Conservation (phyloP, 805 yeast species). For the Nakazawaea peltata region DNA sequence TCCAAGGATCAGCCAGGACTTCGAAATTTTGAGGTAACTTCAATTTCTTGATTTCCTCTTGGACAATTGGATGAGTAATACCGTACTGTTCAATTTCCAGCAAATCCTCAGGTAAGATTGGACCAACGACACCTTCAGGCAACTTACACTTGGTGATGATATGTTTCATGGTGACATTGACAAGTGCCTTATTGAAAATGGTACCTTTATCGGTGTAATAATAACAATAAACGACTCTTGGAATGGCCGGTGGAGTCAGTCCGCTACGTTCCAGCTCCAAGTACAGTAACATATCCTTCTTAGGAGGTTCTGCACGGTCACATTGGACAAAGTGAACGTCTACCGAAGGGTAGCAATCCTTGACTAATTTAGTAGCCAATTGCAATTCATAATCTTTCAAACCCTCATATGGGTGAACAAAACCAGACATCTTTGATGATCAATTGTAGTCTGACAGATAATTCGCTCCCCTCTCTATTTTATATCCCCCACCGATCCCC, state of each 20-base stretch:
- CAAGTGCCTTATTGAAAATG: slow-evolving; percentile 62
- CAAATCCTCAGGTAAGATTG: slow-evolving; percentile 61
- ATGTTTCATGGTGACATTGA: slow-evolving; percentile 56
- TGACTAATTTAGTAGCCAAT: slow-evolving; percentile 50
- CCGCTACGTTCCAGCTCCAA: slow-evolving; percentile 61
- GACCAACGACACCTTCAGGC: slow-evolving; percentile 62
- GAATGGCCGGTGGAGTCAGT: slow-evolving; percentile 42
- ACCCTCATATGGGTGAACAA: slow-evolving; percentile 54
- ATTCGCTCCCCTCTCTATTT: no score
- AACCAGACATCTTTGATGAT: slow-evolving; percentile 13
- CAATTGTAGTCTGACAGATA: no score
- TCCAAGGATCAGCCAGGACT: slow-evolving; percentile 75
- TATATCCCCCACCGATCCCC: no score
- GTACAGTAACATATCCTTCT: slow-evolving; percentile 58
- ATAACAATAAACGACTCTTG: slow-evolving; percentile 62
- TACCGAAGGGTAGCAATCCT: slow-evolving; percentile 44
- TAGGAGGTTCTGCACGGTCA: slow-evolving; percentile 74
- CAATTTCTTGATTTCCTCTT: slow-evolving; percentile 60
- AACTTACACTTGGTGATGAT: slow-evolving; percentile 47
- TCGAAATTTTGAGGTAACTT: slow-evolving; percentile 46
- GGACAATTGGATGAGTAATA: slow-evolving; percentile 45
- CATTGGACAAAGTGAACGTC: slow-evolving; percentile 59
- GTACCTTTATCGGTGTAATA: slow-evolving; percentile 44
- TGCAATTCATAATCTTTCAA: slow-evolving; percentile 51
- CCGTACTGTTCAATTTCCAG: slow-evolving; percentile 43